These are phyloP conservation scores for Candida incommunis DNA, from an alignment of 805 yeast genomes.

Conservation along the genomic window DNA sequence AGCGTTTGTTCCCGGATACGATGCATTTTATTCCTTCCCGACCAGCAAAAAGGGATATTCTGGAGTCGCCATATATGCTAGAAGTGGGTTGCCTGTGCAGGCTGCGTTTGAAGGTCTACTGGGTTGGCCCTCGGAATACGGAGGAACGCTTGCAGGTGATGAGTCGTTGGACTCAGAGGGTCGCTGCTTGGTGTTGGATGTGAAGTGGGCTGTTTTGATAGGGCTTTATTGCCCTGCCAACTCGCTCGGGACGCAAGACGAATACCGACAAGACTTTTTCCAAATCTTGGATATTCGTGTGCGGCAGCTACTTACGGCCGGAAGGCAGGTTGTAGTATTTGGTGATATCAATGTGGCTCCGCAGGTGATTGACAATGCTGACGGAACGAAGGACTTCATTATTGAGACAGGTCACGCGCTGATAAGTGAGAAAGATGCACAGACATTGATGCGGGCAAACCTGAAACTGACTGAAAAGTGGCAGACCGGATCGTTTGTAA, in stretches of 20 bases:
- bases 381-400: conserved; percentile 34
- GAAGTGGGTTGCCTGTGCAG: conserved; percentile 40
- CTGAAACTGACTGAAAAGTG: conserved; percentile 20
- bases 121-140: conserved; percentile 34
- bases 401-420: conserved; percentile 12
- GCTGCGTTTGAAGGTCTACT: conserved; percentile 89
- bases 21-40: conserved; percentile 60
- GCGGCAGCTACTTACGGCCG: conserved; percentile 32
- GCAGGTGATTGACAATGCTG: conserved; percentile 76
- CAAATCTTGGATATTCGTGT: conserved; percentile 47
- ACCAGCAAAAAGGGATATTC: conserved; percentile 63
- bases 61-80: conserved; percentile 72
- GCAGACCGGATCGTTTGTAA: conserved; percentile 26
- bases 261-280: conserved; percentile 42
- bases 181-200: conserved; percentile 60
- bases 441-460: conserved; percentile 26
- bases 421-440: conserved; percentile 11
- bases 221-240: conserved; percentile 85
- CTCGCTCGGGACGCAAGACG: conserved; percentile 56
- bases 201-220: conserved; percentile 32
- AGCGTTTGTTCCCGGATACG: conserved; percentile 41
- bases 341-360: conserved; percentile 83
- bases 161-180: conserved; percentile 64
- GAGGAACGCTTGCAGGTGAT: conserved; percentile 14
- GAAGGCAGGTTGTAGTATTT: conserved; percentile 62